A percentile compares a stretch with the other conserved stretches of the same genome.
Conservation (phyloP, 2,329 filamentous ascomycete species). For the Neophaeococcomyces mojaviensis region DNA sequence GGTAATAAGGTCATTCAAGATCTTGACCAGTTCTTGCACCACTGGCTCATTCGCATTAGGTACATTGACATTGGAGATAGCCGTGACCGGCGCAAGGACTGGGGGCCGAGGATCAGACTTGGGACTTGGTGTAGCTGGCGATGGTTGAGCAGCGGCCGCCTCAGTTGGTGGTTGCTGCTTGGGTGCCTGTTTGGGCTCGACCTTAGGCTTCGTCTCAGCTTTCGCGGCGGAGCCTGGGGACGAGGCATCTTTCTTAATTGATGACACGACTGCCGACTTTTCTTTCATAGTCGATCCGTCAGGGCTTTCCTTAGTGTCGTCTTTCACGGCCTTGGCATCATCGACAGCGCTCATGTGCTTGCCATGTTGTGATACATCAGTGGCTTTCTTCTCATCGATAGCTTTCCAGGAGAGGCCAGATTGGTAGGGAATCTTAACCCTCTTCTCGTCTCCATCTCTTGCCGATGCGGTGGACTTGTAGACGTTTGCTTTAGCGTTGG, state of each 20-base stretch:
- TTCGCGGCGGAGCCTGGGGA: constrained; percentile 18
- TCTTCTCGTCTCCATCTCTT: constrained; percentile 51
- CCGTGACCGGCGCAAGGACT: constrained; percentile 44
- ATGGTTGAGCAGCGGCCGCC: constrained; percentile 25
- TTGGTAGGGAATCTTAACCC: constrained; percentile 75
- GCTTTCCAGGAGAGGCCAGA: constrained; percentile 79
- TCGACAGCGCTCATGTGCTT: constrained; percentile 40
- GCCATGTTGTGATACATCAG: constrained; percentile 49
- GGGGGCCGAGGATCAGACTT: constrained; percentile 32
- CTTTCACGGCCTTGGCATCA: constrained; percentile 13
- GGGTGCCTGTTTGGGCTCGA: constrained; percentile 25
- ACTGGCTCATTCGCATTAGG: constrained; percentile 73
- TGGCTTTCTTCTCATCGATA: constrained; percentile 54
- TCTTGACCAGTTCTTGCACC: constrained; percentile 87
- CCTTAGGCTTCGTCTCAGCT: constrained; percentile 24
- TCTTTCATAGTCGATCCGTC: constrained; percentile 23
- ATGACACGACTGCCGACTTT: constrained; percentile 28
- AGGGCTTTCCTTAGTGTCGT: constrained; percentile 10
- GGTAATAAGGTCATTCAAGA: constrained; percentile 91
- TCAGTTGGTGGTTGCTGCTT: constrained; percentile 23
- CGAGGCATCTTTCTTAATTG: constrained; percentile 25
- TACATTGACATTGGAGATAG: constrained; percentile 71
- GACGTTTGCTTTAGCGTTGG: constrained; percentile 49
- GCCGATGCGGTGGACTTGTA: constrained; percentile 40
- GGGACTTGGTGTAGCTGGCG: constrained; percentile 24